A percentile compares a stretch with the other conserved stretches of the same genome.
Evolutionary conservation across 495 filamentous ascomycete species (phyloP).

Genomic region (Monascus purpureus): DNA sequence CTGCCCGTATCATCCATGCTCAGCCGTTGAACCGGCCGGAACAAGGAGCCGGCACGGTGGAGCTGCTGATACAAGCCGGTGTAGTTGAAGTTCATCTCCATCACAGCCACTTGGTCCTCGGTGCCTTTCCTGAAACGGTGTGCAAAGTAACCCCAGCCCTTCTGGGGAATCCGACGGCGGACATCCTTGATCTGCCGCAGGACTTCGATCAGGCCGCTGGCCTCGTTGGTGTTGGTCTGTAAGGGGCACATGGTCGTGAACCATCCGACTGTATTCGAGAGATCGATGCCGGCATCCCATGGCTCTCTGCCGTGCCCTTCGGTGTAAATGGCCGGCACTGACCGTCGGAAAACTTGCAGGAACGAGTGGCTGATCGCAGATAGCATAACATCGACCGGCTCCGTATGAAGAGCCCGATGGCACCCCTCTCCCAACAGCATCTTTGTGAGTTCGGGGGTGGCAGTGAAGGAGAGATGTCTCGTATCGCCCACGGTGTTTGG

Average conservation of each 20-base stretch:
- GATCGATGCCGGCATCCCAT: constrained; percentile 21
- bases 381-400: constrained; percentile 27
- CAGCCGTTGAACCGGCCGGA: constrained; percentile 6
- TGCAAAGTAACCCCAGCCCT: constrained; percentile 24
- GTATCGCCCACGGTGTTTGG: constrained; percentile 1
- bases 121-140: constrained; percentile 14
- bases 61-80: constrained; percentile 29
- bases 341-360: constrained; percentile 15
- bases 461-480: not conserved
- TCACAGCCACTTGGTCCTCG: constrained; percentile 4
- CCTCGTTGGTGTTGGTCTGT: constrained; percentile 1
- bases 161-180: constrained; percentile 14
- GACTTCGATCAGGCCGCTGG: constrained; percentile 9
- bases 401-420: constrained; percentile 16
- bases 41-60: constrained; percentile 13
- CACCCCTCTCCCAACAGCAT: not conserved
- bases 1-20: constrained; percentile 6
- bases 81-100: constrained; percentile 29
- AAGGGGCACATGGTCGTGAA: constrained; percentile 34
- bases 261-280: constrained; percentile 37
- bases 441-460: not conserved
- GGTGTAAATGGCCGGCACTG: constrained; percentile 25
- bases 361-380: constrained; percentile 27
- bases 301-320: constrained; percentile 35
- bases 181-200: constrained; percentile 15